These are phyloP conservation scores for Exophiala bonariae DNA, from an alignment of 2,329 filamentous ascomycete genomes.

Conservation along the genomic window DNA sequence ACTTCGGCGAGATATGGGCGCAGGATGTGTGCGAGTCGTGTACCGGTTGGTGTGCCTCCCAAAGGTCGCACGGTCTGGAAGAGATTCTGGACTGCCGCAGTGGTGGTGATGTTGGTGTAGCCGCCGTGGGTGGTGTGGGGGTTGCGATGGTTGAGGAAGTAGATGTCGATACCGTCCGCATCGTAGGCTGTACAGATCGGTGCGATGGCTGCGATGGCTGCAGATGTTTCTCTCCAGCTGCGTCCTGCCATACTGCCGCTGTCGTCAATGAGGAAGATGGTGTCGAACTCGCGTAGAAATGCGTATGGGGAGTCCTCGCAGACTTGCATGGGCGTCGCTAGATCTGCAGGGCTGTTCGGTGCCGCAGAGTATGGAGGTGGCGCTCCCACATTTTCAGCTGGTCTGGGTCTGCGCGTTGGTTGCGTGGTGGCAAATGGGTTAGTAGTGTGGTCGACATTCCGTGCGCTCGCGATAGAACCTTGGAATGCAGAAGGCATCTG, in stretches of 20 bases:
- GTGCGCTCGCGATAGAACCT: neutral
- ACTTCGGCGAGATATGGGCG: slow-evolving; percentile 66
- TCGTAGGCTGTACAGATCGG: slow-evolving; percentile 81
- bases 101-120: slow-evolving; percentile 65
- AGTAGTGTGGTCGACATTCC: slow-evolving; percentile 2
- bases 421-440: slow-evolving; percentile 14
- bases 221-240: slow-evolving; percentile 73
- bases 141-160: slow-evolving; percentile 75
- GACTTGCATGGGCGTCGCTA: slow-evolving; percentile 29
- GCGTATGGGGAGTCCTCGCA: slow-evolving; percentile 66
- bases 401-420: slow-evolving; percentile 18
- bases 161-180: slow-evolving; percentile 81
- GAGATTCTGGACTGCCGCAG: slow-evolving; percentile 62
- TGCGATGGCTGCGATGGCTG: slow-evolving; percentile 70
- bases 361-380: slow-evolving; percentile 26
- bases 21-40: slow-evolving; percentile 69
- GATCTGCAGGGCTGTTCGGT: slow-evolving; percentile 12
- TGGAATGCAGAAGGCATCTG: neutral
- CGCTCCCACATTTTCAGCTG: slow-evolving; percentile 5
- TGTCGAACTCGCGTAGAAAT: slow-evolving; percentile 80
- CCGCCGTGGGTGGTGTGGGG: slow-evolving; percentile 48
- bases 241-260: slow-evolving; percentile 78
- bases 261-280: slow-evolving; percentile 88
- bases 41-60: slow-evolving; percentile 73
- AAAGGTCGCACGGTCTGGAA: slow-evolving; percentile 67